phyloP scores from a whole-genome alignment of 805 yeast genomes.

The Jamesozyma gamospora region DNA sequence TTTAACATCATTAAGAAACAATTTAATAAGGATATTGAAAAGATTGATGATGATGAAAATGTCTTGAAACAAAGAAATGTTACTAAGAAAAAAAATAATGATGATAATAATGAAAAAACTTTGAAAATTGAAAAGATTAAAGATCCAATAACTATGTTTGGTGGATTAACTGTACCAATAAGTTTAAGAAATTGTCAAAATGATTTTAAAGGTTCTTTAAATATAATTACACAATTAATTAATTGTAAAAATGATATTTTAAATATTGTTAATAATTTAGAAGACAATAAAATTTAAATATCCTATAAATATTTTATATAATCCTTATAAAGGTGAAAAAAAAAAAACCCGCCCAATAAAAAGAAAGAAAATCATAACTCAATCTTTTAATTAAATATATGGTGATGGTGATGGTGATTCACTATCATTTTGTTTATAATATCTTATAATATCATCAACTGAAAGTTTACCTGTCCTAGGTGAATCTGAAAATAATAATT shows the following conservation, averaged over 20 bases:
- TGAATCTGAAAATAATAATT: constrained; percentile 11
- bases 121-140: constrained; percentile 2
- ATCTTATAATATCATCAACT: constrained; percentile 24
- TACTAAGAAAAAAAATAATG: too few species aligned
- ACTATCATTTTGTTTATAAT: constrained; percentile 22
- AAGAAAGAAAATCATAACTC: too few species aligned
- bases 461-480: constrained; percentile 15
- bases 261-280: constrained; percentile 1
- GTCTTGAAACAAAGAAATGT: background rate
- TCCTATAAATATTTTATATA: too few species aligned
- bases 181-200: constrained; percentile 21
- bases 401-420: constrained; percentile 8
- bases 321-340: too few species aligned
- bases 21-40: too few species aligned
- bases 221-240: constrained; percentile 14
- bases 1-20: constrained; percentile 3
- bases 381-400: too few species aligned
- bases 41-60: background rate
- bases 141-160: constrained; percentile 27
- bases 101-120: constrained; percentile 2
- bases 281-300: background rate
- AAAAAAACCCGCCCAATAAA: too few species aligned
- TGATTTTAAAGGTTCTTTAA: constrained; percentile 18
- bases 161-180: constrained; percentile 20
- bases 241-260: constrained; percentile 13